Base-by-base conservation (phyloP, 192 early-diverging fungal species). In the Diversispora epigaea region DNA sequence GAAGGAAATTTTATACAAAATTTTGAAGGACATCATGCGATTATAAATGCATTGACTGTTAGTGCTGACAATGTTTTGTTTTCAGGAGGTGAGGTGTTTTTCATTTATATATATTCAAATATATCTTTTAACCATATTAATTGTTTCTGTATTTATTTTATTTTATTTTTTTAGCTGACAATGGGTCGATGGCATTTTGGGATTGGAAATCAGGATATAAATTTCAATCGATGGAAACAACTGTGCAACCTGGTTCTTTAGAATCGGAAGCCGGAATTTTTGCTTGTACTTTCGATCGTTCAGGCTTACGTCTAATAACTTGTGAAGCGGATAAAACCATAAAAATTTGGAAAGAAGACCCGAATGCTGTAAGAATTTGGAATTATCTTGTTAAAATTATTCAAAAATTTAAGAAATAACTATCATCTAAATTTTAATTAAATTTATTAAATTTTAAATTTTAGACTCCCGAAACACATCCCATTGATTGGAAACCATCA, bases 261-360 rank as follows among this genome's bases (percentile, higher is more conserved):
- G 94, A 95, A 71, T 92, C 91, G 72, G 98, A 99, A 82, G 93
- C 93, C 9, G 98, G 98, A 55, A 90, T 99, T 55, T 97, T 99
- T 65, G 92, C 92, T 75, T 93, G 93, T 56, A 90, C 93, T 4
- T 99, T 99, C 89, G 98, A 99, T 78, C 89, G 88, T 61, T 95
- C 96, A 19, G 96, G 98, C 1, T 87, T 93, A 66, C 91, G 98
- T 49, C 84, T 99, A 60, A 94, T 99, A 73, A 99, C 98, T 3
- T 94, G 98, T 76, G 98, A 98, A 80, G 96, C 96, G 0, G 98
- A 99, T 81, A 99, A 99, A 84, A 95, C 95, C 1, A 95, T 99
- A 81, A 99, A 99, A 85, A 95, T 99, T 63, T 98, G 92, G 89
- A 92, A 91, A 68, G 93, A 96, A 76, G 93, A 96, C 72, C 89